Base-by-base conservation (phyloP, 768 basidiomycete species). In the Lactarius evosmus region DNA sequence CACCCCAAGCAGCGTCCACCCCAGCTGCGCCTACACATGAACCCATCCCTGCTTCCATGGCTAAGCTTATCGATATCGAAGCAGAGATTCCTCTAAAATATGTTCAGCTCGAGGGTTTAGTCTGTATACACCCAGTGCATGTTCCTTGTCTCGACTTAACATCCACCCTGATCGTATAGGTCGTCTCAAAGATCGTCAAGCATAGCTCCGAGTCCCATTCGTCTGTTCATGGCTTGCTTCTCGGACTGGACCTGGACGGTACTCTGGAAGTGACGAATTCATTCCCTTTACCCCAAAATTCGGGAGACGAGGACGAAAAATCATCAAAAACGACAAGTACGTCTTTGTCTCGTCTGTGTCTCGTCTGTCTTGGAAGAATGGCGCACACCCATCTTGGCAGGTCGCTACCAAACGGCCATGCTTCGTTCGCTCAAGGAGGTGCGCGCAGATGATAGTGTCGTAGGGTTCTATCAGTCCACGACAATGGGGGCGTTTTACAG, bases 391-490 rank as follows among this genome's bases (percentile, higher is more conserved):
- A 11, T 34, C 17, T 67, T 55, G 51, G 34, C 70, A 92, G 88
- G 82, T 60, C 88, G 91, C 51, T 94, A 93, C 73, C 92, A 95
- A 75, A 79, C 83, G 38, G 82, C 86, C 62, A 92, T 95, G 91
- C 79, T 95, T 52, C 85, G 90, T 61, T 88, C 90, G 27, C 79
- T 98, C 72, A 91, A 92, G 72, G 93, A 95, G 74, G 94, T 95
- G 60, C 89, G 91, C 70, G 85, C 87, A 40, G 93, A 95, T 71
- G 93, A 96, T 75, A 93, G 87, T 67, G 85, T 95, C 36, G 89
- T 97, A 60, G 95, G 95, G 41, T 93, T 96, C 75, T 98, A 98
- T 78, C 93, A 96, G 72, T 90, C 91, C 50, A 93, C 88, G 30
- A 85, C 86, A 9, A 81, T 93, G 41, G 92, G 92, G 49, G 89